Conservation (phyloP, 2,329 filamentous ascomycete genomes). For the Dactylonectria estremocensis region DNA sequence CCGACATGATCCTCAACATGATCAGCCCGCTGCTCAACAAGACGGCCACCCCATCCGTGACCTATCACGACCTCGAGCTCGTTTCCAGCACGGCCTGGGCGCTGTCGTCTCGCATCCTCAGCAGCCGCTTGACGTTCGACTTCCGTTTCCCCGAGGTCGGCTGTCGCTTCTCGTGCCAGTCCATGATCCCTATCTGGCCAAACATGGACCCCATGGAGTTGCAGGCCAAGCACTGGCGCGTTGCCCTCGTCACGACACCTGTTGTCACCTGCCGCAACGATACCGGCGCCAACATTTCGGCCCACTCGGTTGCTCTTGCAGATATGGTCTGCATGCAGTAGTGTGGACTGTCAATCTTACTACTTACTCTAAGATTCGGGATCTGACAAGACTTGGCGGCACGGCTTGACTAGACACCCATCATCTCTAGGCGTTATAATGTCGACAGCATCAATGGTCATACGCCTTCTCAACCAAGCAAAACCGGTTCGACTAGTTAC, state of each 20-base stretch:
- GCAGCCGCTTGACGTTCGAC: slow-evolving; percentile 60
- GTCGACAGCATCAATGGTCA: neutral
- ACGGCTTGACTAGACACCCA: too few relatives aligned
- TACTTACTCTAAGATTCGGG: neutral
- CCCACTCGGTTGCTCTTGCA: slow-evolving; percentile 61
- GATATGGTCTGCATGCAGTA: slow-evolving; percentile 67
- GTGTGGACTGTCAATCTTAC: neutral
- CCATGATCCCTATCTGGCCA: slow-evolving; percentile 64
- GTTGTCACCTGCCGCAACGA: slow-evolving; percentile 70
- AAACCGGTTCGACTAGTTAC: neutral
- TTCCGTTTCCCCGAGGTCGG: slow-evolving; percentile 67
- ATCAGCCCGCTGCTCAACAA: slow-evolving; percentile 59
- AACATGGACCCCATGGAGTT: slow-evolving; percentile 58
- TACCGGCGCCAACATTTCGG: slow-evolving; percentile 60
- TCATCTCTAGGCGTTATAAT: neutral
- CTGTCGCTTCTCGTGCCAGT: slow-evolving; percentile 63
- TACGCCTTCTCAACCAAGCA: neutral
- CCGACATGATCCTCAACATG: slow-evolving; percentile 56
- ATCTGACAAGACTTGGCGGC: too few relatives aligned
- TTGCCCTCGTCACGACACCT: slow-evolving; percentile 70
- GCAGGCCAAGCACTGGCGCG: slow-evolving; percentile 65
- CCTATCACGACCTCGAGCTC: slow-evolving; percentile 59
- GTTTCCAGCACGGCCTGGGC: slow-evolving; percentile 61
- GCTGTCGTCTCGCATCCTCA: slow-evolving; percentile 64
- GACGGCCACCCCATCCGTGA: slow-evolving; percentile 51